phyloP scores from a whole-genome alignment of 306 rosid genomes.

The Ormosia emarginata region DNA sequence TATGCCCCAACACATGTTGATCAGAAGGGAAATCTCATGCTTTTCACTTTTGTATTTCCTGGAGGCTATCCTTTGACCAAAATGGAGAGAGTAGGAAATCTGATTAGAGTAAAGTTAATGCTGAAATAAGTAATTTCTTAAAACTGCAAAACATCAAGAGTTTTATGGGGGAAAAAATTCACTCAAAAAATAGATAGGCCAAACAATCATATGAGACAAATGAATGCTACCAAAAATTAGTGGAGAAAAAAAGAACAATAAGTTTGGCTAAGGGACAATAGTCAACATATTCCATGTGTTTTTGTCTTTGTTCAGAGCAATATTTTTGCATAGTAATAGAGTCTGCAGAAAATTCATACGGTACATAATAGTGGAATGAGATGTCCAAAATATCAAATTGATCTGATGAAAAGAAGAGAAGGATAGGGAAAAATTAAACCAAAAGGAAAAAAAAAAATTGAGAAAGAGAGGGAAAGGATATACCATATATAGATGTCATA shows the following conservation, averaged over 20 bases:
- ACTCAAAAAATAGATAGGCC: background rate
- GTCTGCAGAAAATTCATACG: conserved; percentile 7
- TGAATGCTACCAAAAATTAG: background rate
- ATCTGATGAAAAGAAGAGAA: background rate
- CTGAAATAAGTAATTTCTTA: background rate
- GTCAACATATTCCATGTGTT: background rate
- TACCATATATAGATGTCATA: background rate
- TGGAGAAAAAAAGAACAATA: background rate
- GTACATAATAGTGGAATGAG: conserved; percentile 5
- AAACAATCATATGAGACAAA: background rate
- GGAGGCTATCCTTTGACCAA: background rate
- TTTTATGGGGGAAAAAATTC: background rate
- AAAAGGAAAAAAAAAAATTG: background rate
- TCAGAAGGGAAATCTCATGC: background rate
- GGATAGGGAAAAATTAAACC: background rate
- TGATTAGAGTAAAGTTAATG: background rate
- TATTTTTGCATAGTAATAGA: background rate
- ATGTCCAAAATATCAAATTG: background rate
- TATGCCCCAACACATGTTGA: background rate
- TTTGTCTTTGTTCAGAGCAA: background rate
- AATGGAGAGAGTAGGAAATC: background rate
- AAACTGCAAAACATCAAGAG: background rate
- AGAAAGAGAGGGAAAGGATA: background rate
- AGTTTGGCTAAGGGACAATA: background rate
- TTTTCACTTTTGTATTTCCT: background rate